Evolutionary conservation across 495 filamentous ascomycete species (phyloP).

Genomic region (Podospora didyma): DNA sequence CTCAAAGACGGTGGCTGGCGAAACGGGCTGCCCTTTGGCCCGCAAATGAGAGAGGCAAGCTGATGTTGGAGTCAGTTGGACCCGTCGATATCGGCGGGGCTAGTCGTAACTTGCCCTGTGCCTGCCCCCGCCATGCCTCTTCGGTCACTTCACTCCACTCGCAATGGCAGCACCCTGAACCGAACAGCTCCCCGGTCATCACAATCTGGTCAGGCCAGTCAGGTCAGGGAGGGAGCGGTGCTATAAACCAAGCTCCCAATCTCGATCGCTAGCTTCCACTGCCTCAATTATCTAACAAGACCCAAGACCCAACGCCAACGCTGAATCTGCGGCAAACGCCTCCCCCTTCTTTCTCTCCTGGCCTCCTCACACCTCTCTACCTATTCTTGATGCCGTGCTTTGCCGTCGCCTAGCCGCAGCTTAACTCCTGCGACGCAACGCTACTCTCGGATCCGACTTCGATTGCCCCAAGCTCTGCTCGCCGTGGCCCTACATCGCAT

Average conservation of each 20-base stretch:
- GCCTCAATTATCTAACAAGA: constrained; percentile 11
- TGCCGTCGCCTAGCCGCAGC: constrained; percentile 10
- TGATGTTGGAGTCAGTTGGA: background rate
- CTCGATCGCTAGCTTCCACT: constrained; percentile 16
- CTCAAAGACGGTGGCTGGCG: too few relatives aligned
- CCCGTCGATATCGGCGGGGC: background rate
- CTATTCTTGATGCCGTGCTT: constrained; percentile 13
- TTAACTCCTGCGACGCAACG: constrained; percentile 1
- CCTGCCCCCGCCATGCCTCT: background rate
- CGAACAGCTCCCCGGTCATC: background rate
- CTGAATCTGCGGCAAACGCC: constrained; percentile 19
- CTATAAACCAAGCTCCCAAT: constrained; percentile 1
- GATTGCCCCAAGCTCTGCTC: background rate
- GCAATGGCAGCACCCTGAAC: too few relatives aligned
- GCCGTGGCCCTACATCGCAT: constrained; percentile 11
- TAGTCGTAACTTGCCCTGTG: background rate
- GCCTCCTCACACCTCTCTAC: background rate
- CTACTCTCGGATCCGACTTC: constrained; percentile 14
- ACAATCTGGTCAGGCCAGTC: background rate
- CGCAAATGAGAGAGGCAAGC: too few relatives aligned
- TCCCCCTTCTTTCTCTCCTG: constrained; percentile 16
- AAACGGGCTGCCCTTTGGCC: too few relatives aligned
- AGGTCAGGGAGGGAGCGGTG: constrained; percentile 1
- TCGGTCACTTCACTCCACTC: too few relatives aligned
- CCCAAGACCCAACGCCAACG: constrained; percentile 5